Conservation (phyloP, 2,329 filamentous ascomycete genomes). For the Gremmenia infestans region DNA sequence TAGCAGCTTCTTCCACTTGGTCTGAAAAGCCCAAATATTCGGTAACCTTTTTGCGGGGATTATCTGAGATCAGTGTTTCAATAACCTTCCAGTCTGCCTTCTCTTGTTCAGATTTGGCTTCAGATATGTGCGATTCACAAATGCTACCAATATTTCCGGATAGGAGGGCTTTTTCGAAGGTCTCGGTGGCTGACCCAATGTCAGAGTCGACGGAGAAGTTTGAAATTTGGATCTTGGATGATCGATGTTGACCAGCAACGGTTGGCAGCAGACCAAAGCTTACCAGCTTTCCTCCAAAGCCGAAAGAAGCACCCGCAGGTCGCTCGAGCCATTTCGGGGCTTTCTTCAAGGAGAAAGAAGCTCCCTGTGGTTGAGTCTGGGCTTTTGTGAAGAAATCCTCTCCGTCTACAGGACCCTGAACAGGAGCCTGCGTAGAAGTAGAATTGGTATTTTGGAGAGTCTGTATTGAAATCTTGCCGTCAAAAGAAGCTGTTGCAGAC, state of each 20-base stretch:
- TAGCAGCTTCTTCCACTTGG: conserved; percentile 47
- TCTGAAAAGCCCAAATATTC: conserved; percentile 81
- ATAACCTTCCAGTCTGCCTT: conserved; percentile 96
- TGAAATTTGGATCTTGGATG: conserved; percentile 77
- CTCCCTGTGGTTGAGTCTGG: conserved; percentile 83
- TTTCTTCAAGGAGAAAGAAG: conserved; percentile 79
- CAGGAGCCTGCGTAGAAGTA: conserved; percentile 60
- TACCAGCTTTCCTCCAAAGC: conserved; percentile 90
- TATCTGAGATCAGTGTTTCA: conserved; percentile 77
- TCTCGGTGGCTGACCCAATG: conserved; percentile 76
- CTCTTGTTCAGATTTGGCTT: conserved; percentile 80
- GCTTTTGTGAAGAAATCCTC: conserved; percentile 97
- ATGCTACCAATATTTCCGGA: conserved; percentile 73
- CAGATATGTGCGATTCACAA: conserved; percentile 71
- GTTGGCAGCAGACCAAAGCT: conserved; percentile 58
- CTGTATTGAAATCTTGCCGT: conserved; percentile 91
- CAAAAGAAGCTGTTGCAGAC: conserved; percentile 92
- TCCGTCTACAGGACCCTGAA: conserved; percentile 70
- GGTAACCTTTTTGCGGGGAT: conserved; percentile 79
- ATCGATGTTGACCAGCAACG: conserved; percentile 57
- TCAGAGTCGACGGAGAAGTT: conserved; percentile 85
- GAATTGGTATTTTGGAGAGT: conserved; percentile 91
- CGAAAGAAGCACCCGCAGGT: conserved; percentile 83
- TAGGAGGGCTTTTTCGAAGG: conserved; percentile 78
- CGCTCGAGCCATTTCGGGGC: conserved; percentile 88